Evolutionary conservation across 1,139 yeast genomes (phyloP).

Genomic region (Schwanniomyces etchellsii): DNA sequence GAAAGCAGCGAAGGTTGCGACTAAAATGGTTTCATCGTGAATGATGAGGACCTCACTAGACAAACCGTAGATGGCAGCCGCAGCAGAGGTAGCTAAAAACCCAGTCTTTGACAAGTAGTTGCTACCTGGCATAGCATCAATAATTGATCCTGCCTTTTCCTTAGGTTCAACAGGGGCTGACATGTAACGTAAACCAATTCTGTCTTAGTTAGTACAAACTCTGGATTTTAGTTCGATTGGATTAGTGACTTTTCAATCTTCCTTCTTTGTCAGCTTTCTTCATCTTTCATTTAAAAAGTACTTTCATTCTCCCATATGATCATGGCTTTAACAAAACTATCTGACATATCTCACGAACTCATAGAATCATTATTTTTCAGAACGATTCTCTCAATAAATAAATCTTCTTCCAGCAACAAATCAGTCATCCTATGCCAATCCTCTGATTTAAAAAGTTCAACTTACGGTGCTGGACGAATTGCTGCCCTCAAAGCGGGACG

Average conservation of each 20-base stretch:
- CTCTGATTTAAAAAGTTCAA: conserved; percentile 6
- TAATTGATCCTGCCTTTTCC: conserved; percentile 83
- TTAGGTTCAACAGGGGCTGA: conserved; percentile 78
- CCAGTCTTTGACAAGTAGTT: conserved; percentile 87
- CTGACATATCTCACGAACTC: no score
- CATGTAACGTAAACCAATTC: conserved; percentile 60
- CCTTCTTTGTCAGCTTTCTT: not conserved
- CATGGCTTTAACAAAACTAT: not conserved
- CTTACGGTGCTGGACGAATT: conserved; percentile 45
- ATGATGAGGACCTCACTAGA: conserved; percentile 89
- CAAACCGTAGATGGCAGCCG: conserved; percentile 90
- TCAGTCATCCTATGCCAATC: no score
- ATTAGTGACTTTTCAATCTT: not conserved
- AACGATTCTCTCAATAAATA: no score
- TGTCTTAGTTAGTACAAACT: conserved; percentile 20
- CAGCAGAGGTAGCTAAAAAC: conserved; percentile 88
- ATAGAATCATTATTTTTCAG: no score
- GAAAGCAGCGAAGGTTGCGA: conserved; percentile 75
- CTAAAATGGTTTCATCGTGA: conserved; percentile 89
- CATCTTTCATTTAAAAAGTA: conserved; percentile 1
- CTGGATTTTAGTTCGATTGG: not conserved
- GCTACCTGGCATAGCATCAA: conserved; percentile 93
- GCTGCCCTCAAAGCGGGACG: conserved; percentile 35
- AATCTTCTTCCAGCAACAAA: no score
- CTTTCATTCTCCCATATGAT: not conserved